Base-by-base conservation (phyloP, 257 asterid genomes). In the Cinchona pubescens region DNA sequence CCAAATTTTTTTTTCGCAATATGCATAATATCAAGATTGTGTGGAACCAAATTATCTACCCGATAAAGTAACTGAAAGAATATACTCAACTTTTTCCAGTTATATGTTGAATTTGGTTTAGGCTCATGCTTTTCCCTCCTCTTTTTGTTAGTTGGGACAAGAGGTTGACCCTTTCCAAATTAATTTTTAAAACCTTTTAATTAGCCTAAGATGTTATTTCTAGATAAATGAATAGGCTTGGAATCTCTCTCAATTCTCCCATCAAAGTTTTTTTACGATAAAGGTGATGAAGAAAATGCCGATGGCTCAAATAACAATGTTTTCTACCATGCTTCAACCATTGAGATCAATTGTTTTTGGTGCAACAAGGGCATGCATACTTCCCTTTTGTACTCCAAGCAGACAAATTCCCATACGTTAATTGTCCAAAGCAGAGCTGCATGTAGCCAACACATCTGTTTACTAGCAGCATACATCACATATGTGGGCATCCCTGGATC, bases 331-430 rank as follows among this genome's bases (percentile, higher is more conserved):
- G n/a, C n/a, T n/a, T 40, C 9, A 40, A 9, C 45, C 45, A 40
- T 40, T 40, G 45, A 40, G 45, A 40, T 40, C 45, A 9, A 40
- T 40, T 40, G 45, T 40, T 40, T 40, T 40, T 40, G 45, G 21
- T 59, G 29, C 65, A 59, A 59, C 30, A 59, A 21, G 65, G 65
- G 32, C 65, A 59, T 32, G 70, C 70, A 19, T 65, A 34, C 9
- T 32, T 13, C 23, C 70, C 48, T 23, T 65, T 65, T 65, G 70
- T 65, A 6, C 70, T 65, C 70, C 29, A 65, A 16, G 49, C 70
- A 21, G 29, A 65, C n/a, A 65, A 35, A 65, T 65, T 65, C 7
- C 29, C 70, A 65, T 65, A 65, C 70, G n/a, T 37, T 65, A 13
- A 40, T 37, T 12, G 70, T 65, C 70, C 70, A 37, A 13, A 65